phyloP scores from a whole-genome alignment of 2,329 filamentous ascomycete species.

The Exophiala calicioides region DNA sequence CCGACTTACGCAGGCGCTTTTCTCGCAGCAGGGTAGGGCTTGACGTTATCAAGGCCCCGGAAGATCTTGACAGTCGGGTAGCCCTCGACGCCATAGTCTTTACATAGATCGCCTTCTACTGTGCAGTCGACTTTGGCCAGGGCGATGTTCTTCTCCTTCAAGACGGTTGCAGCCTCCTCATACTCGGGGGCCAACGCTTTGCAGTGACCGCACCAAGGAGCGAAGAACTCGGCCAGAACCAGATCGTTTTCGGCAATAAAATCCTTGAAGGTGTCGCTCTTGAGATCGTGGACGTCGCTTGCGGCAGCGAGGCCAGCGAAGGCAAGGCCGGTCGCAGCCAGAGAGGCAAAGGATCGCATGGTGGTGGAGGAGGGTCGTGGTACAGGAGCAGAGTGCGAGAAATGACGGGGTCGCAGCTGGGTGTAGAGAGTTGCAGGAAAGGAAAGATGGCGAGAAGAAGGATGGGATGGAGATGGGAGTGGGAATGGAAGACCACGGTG shows the following conservation, averaged over 20 bases:
- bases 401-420: not conserved
- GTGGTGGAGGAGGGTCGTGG: constrained; percentile 1
- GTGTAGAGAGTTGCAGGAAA: constrained; percentile 1
- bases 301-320: constrained; percentile 42
- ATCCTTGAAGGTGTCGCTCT: constrained; percentile 79
- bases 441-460: not conserved
- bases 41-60: constrained; percentile 79
- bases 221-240: constrained; percentile 95
- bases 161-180: constrained; percentile 49
- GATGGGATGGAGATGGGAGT: constrained; percentile 2
- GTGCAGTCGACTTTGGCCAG: constrained; percentile 74
- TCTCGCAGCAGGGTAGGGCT: constrained; percentile 83
- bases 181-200: constrained; percentile 77
- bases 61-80: constrained; percentile 99
- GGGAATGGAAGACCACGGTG: not conserved
- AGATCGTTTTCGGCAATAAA: constrained; percentile 85
- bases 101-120: constrained; percentile 88
- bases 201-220: constrained; percentile 97
- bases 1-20: constrained; percentile 70
- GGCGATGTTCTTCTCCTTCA: constrained; percentile 52
- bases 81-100: constrained; percentile 86
- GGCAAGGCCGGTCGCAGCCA: constrained; percentile 40
- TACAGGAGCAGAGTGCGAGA: not conserved
- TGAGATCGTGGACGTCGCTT: constrained; percentile 83
- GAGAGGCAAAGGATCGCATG: constrained; percentile 29